phyloP scores from a whole-genome alignment of 2,329 filamentous ascomycete species.

The Epichloe gansuensis region DNA sequence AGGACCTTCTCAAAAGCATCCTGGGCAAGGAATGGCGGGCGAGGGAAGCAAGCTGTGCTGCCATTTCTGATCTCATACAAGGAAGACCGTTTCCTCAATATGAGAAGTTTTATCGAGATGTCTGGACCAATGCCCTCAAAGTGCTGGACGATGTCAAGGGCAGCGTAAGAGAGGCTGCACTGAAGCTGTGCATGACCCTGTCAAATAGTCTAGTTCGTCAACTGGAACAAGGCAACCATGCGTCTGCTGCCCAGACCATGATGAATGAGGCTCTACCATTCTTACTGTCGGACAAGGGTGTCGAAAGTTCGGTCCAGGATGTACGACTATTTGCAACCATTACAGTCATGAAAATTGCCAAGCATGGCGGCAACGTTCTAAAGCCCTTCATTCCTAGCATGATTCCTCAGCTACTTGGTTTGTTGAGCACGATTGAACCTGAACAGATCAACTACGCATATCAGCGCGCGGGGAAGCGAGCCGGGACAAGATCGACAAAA shows the following conservation, averaged over 20 bases:
- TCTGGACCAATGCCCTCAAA: conserved; percentile 78
- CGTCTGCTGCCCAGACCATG: conserved; percentile 64
- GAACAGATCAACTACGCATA: conserved; percentile 88
- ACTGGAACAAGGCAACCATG: conserved; percentile 63
- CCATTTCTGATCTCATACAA: conserved; percentile 77
- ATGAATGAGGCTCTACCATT: conserved; percentile 82
- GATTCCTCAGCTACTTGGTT: conserved; percentile 65
- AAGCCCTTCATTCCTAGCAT: conserved; percentile 72
- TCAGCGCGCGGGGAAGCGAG: conserved; percentile 80
- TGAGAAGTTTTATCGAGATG: conserved; percentile 69
- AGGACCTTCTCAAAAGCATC: conserved; percentile 75
- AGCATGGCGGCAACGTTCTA: conserved; percentile 70
- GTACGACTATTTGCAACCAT: conserved; percentile 73
- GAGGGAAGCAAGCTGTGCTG: conserved; percentile 82
- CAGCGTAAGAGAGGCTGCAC: conserved; percentile 69
- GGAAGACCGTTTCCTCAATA: conserved; percentile 67
- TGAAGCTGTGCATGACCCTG: conserved; percentile 70
- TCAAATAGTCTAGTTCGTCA: conserved; percentile 78
- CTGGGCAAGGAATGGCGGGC: conserved; percentile 88
- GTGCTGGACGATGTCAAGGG: conserved; percentile 95
- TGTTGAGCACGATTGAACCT: conserved; percentile 80
- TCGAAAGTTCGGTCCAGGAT: conserved; percentile 81
- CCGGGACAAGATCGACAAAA: conserved; percentile 80
- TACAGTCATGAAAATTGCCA: conserved; percentile 79
- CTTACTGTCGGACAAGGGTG: conserved; percentile 73